phyloP scores from a whole-genome alignment of 352 stramenopile genomes.

The Phytophthora tentaculata region DNA sequence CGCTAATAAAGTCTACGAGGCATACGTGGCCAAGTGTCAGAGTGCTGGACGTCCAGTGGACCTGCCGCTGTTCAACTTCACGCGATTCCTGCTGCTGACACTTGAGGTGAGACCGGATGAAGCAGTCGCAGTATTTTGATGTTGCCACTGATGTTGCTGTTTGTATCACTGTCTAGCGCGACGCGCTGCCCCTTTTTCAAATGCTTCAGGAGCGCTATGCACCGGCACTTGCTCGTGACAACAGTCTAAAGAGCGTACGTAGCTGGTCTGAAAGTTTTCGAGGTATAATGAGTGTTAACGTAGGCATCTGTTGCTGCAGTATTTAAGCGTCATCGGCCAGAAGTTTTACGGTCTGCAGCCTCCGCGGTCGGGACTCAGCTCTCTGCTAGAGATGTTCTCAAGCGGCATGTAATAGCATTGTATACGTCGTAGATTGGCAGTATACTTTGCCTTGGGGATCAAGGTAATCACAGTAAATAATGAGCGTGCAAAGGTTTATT shows the following conservation, averaged over 20 bases:
- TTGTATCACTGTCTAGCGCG: conserved; percentile 52
- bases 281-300: conserved; percentile 7
- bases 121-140: not conserved
- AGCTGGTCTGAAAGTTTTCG: not conserved
- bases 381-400: conserved; percentile 85
- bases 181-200: conserved; percentile 87
- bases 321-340: conserved; percentile 84
- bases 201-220: conserved; percentile 88
- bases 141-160: not conserved
- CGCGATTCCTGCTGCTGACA: conserved; percentile 84
- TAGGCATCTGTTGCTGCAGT: conserved; percentile 52
- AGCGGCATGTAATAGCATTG: conserved; percentile 65
- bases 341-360: conserved; percentile 90
- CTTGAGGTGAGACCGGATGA: conserved; percentile 59
- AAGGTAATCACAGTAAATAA: conserved; percentile 23
- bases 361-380: conserved; percentile 78
- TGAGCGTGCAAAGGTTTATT: not conserved
- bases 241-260: conserved; percentile 81
- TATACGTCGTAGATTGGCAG: conserved; percentile 16
- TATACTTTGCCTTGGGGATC: too few relatives aligned
- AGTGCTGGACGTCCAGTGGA: conserved; percentile 49
- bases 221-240: conserved; percentile 72
- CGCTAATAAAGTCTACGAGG: conserved; percentile 80
- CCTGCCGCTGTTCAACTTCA: conserved; percentile 85
- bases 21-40: conserved; percentile 64